Base-by-base conservation (phyloP, 129 eudicot genomes). In the Artemisia annua region DNA sequence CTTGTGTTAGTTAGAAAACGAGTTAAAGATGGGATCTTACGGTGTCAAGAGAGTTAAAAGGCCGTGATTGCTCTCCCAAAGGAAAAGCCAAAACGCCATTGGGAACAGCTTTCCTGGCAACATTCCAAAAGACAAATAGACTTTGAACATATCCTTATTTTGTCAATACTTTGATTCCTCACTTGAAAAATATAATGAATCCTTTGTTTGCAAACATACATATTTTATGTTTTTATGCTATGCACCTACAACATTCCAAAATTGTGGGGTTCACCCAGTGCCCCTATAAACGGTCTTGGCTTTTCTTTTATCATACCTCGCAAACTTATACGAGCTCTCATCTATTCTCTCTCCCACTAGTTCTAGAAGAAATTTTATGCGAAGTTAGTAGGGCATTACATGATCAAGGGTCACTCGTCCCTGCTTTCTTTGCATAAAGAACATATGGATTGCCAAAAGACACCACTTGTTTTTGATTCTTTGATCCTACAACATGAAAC, bases 31-130 rank as follows among this genome's bases (percentile, higher is more conserved):
- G 59, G 63, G 64, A 78, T 69, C 71, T 52, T 61, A 60, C 67
- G 51, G 30, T 43, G 15, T 11, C 54, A 69, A 77, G 56, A 57
- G 67, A 17, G 65, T 69, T 69, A 66, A 83, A 48, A 63, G 70
- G 22, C 8, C 75, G 65, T 53, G 57, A 66, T 67, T 44, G 68
- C 71, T 61, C 62, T 65, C 77, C 85, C 85, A 86, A 78, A 75
- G 74, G 87, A 89, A 82, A 84, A 79, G 90, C 93, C 95, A 90
- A 87, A 85, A 69, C 11, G 35, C 7, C 85, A 85, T 83, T 75
- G 76, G 89, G 86, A 85, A 87, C 85, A 63, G 70, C 85, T 82
- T 77, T 79, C 67, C 72, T 82, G 87, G 86, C 84, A 85, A 77
- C 83, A 75, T 81, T 68, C 75, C 18, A 44, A 83, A 68, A 75